Percentiles rank a stretch among this genome's conserved stretches.
Evolutionary conservation across 169 alveolate species (phyloP).

Genomic region (Ichthyophthirius multifiliis): DNA sequence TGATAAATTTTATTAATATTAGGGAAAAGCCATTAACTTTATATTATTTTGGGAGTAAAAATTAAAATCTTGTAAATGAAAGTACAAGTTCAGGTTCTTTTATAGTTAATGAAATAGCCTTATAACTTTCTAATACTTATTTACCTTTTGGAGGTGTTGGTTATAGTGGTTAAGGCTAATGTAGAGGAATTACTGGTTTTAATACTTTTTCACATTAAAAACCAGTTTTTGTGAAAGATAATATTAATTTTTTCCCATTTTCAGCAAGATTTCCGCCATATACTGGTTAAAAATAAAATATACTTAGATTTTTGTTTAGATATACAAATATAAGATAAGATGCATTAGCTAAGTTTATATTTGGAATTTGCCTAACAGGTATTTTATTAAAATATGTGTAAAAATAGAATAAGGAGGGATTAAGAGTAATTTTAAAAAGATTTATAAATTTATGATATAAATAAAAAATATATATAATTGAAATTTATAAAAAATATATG

Average conservation of each 20-base stretch:
- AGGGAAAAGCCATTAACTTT: constrained; percentile 84
- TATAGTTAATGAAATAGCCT: constrained; percentile 70
- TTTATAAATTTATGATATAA: no score
- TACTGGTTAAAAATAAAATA: neutral
- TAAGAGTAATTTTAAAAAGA: no score
- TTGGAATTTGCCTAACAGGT: no score
- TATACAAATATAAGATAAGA: no score
- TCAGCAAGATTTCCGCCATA: constrained; percentile 40
- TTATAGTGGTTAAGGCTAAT: constrained; percentile 77
- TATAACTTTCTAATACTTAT: constrained; percentile 58
- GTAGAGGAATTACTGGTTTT: constrained; percentile 79
- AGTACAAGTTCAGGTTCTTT: constrained; percentile 76
- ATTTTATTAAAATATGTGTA: no score
- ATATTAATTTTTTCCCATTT: constrained; percentile 39
- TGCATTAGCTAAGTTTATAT: no score
- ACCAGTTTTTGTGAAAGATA: constrained; percentile 27
- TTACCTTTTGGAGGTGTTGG: constrained; percentile 93
- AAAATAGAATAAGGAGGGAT: no score
- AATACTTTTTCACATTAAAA: constrained; percentile 61
- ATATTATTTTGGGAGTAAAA: constrained; percentile 74
- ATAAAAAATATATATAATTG: no score
- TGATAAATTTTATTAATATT: constrained; percentile 68
- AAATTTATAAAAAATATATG: no score
- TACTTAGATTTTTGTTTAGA: neutral
- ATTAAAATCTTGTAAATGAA: constrained; percentile 49